Percentiles rank a stretch among this genome's conserved stretches.
These are phyloP conservation scores for Cinnamomum chago DNA, from an alignment of 164 flowering plant species.

Conservation along the genomic window DNA sequence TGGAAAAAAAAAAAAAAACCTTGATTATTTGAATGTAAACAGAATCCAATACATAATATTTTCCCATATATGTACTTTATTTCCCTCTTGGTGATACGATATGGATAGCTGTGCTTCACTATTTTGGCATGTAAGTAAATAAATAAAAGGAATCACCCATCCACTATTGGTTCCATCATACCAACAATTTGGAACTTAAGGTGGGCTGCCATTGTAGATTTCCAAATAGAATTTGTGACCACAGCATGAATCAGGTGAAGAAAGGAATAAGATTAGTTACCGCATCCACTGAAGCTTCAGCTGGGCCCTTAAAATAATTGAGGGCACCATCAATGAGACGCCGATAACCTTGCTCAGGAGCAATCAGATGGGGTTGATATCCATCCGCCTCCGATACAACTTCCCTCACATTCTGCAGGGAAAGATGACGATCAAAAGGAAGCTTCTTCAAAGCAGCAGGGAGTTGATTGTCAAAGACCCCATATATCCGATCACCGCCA, in stretches of 20 bases:
- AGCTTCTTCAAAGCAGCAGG: constrained; percentile 80
- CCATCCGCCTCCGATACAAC: constrained; percentile 90
- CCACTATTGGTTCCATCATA: too few relatives aligned
- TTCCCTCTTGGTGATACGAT: too few relatives aligned
- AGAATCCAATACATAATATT: not conserved
- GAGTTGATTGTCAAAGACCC: constrained; percentile 73
- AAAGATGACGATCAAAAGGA: constrained; percentile 82
- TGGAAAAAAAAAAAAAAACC: constrained; percentile 12
- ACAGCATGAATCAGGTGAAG: not conserved
- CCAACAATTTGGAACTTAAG: too few relatives aligned
- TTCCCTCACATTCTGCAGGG: constrained; percentile 73
- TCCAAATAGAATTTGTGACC: not conserved
- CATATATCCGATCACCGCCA: constrained; percentile 79
- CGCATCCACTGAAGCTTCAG: constrained; percentile 75
- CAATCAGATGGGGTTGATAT: constrained; percentile 85
- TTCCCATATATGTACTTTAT: not conserved
- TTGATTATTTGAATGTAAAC: not conserved
- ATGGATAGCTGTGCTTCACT: too few relatives aligned
- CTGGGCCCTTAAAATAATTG: constrained; percentile 59
- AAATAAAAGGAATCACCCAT: too few relatives aligned
- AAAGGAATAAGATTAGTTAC: constrained; percentile 22
- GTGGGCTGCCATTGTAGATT: too few relatives aligned
- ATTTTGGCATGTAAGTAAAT: too few relatives aligned
- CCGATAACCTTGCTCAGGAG: constrained; percentile 84
- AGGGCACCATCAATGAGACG: constrained; percentile 65